Percentiles rank a stretch among this genome's conserved stretches.
These are phyloP conservation scores for Neoboletus brunneissimus DNA, from an alignment of 768 basidiomycete genomes.

Conservation along the genomic window DNA sequence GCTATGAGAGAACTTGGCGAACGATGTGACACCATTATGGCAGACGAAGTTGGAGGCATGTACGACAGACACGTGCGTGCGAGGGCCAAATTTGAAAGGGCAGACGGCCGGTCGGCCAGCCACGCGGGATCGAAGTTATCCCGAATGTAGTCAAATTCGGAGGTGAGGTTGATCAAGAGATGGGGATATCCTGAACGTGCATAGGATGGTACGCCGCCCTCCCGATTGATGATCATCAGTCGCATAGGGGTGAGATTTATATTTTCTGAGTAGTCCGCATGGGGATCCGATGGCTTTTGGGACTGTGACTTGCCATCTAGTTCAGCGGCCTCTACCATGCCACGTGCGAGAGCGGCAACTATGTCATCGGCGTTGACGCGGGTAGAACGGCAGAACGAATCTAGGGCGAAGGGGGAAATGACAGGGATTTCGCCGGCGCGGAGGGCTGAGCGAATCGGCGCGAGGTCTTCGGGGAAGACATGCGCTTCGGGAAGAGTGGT, in stretches of 20 bases:
- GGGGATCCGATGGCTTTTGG: conserved; percentile 29
- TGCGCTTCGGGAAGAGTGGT: conserved; percentile 68
- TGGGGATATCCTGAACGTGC: conserved; percentile 94
- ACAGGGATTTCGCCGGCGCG: conserved; percentile 95
- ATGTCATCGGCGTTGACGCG: conserved; percentile 87
- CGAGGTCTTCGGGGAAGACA: conserved; percentile 74
- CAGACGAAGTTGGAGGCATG: conserved; percentile 93
- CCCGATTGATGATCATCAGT: conserved; percentile 95
- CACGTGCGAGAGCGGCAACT: conserved; percentile 79
- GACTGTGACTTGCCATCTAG: conserved; percentile 42
- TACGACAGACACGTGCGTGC: conserved; percentile 83
- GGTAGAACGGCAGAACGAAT: conserved; percentile 83
- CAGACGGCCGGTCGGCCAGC: conserved; percentile 75
- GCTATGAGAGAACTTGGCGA: conserved; percentile 93
- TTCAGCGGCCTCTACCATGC: conserved; percentile 65
- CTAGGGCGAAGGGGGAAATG: conserved; percentile 87
- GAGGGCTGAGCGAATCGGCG: conserved; percentile 84
- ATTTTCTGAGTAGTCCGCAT: conserved; percentile 45
- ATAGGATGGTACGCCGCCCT: conserved; percentile 97
- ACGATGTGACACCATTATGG: conserved; percentile 95
- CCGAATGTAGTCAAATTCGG: conserved; percentile 82
- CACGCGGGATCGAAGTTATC: conserved; percentile 81
- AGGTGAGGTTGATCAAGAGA: conserved; percentile 89
- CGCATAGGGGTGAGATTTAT: conserved; percentile 90
- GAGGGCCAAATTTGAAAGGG: conserved; percentile 81